Percentiles rank a stretch among this genome's conserved stretches.
Conservation (phyloP, 495 filamentous ascomycete species). For the Aspergillus baeticus region DNA sequence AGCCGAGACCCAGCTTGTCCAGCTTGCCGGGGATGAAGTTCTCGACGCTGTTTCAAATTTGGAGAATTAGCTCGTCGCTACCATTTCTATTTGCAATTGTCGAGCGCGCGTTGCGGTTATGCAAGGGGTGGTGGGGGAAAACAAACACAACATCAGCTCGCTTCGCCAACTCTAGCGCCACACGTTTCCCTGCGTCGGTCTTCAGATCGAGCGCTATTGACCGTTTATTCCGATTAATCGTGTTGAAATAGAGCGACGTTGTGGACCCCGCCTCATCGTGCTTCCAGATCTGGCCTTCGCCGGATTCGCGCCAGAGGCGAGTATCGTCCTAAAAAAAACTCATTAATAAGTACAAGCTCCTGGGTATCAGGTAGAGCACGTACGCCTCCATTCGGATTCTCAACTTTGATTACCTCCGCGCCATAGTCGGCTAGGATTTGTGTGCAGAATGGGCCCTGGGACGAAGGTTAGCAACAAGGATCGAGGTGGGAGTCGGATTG, state of each 20-base stretch:
- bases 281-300: conserved; percentile 24
- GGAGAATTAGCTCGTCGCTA: too few species aligned
- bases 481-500: background rate
- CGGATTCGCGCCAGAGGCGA: conserved; percentile 22
- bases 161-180: conserved; percentile 70
- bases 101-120: too few species aligned
- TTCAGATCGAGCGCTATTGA: conserved; percentile 82
- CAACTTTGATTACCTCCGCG: conserved; percentile 88
- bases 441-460: conserved; percentile 73
- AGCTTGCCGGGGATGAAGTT: conserved; percentile 86
- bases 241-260: conserved; percentile 23
- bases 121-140: background rate
- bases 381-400: conserved; percentile 76
- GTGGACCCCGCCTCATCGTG: background rate
- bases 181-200: conserved; percentile 63
- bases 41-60: conserved; percentile 71
- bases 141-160: conserved; percentile 67
- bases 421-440: conserved; percentile 92
- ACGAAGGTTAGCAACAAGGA: background rate
- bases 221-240: conserved; percentile 83
- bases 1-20: conserved; percentile 78
- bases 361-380: background rate
- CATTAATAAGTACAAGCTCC: too few species aligned
- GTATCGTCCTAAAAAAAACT: conserved; percentile 23
- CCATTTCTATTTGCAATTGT: too few species aligned